Conservation (phyloP, 2,329 filamentous ascomycete genomes). For the Aspergillus sp. region DNA sequence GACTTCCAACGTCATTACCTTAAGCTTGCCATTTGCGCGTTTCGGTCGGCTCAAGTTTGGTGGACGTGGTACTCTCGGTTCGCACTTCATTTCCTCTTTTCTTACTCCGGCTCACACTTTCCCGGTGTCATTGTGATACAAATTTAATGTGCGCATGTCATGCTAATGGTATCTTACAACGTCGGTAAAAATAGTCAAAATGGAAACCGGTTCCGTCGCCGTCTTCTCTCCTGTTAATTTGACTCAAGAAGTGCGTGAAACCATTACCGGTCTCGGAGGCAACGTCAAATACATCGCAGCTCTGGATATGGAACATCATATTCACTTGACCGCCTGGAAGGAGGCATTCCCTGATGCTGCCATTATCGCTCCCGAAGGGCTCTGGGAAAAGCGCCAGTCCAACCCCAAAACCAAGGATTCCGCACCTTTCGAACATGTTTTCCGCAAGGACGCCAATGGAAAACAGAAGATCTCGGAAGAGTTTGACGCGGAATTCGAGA, state of each 20-base stretch:
- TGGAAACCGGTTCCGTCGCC: constrained; percentile 75
- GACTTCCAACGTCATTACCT: constrained; percentile 67
- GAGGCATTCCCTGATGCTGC: constrained; percentile 74
- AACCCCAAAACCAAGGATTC: constrained; percentile 56
- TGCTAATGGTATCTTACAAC: background rate
- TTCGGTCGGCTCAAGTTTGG: constrained; percentile 80
- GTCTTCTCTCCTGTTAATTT: constrained; percentile 91
- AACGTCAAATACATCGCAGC: constrained; percentile 82
- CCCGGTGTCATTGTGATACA: background rate
- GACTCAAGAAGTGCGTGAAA: constrained; percentile 70
- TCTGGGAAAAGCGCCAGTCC: constrained; percentile 76
- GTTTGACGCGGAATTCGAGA: constrained; percentile 84
- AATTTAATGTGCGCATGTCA: background rate
- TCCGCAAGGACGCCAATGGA: constrained; percentile 58
- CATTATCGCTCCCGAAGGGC: constrained; percentile 78
- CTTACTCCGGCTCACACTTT: background rate
- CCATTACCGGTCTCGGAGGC: constrained; percentile 63
- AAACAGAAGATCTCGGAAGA: constrained; percentile 65
- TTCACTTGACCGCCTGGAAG: constrained; percentile 86
- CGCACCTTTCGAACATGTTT: constrained; percentile 67
- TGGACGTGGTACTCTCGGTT: constrained; percentile 82
- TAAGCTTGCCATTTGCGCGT: constrained; percentile 74
- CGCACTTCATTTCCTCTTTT: constrained; percentile 24
- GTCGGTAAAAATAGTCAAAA: constrained; percentile 60
- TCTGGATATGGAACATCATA: constrained; percentile 90